Conservation (phyloP, 345 rosid species). For the Ceriops decandra region DNA sequence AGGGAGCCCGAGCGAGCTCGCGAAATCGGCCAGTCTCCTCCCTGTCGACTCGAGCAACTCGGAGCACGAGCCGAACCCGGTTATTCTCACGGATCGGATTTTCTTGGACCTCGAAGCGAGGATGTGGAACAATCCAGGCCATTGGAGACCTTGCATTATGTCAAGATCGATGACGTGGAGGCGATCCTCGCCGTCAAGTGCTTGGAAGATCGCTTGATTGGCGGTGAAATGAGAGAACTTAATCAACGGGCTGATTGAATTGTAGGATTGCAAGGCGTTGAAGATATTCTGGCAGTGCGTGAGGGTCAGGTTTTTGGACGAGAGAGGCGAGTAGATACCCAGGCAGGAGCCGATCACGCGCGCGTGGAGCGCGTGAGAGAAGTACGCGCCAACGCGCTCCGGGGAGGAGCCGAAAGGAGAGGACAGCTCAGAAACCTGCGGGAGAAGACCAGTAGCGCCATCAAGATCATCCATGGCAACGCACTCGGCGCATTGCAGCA, state of each 20-base stretch:
- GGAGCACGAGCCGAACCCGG: conserved; percentile 81
- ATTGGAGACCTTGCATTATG: conserved; percentile 97
- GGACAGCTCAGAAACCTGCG: conserved; percentile 72
- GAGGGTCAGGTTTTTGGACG: conserved; percentile 36
- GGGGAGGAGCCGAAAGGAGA: conserved; percentile 89
- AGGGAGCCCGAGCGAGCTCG: conserved; percentile 64
- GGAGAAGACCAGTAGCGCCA: conserved; percentile 65
- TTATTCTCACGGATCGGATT: conserved; percentile 70
- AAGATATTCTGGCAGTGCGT: conserved; percentile 64
- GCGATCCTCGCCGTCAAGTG: conserved; percentile 71
- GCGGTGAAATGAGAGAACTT: conserved; percentile 98
- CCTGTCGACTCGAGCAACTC: conserved; percentile 86
- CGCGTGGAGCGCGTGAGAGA: conserved; percentile 74
- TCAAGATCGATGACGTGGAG: conserved; percentile 92
- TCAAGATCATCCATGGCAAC: conserved; percentile 74
- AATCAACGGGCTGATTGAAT: conserved; percentile 67
- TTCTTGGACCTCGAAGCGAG: conserved; percentile 79
- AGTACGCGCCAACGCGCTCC: conserved; percentile 88
- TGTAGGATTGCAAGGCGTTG: conserved; percentile 79
- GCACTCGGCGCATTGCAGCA: conserved; percentile 89
- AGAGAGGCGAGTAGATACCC: conserved; percentile 46
- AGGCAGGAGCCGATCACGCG: conserved; percentile 83
- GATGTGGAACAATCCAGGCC: conserved; percentile 98
- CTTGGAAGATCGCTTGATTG: conserved; percentile 88
- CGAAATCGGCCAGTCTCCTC: conserved; percentile 78